Evolutionary conservation across 805 yeast genomes (phyloP).

Genomic region (Ogataea thermomethanolica): DNA sequence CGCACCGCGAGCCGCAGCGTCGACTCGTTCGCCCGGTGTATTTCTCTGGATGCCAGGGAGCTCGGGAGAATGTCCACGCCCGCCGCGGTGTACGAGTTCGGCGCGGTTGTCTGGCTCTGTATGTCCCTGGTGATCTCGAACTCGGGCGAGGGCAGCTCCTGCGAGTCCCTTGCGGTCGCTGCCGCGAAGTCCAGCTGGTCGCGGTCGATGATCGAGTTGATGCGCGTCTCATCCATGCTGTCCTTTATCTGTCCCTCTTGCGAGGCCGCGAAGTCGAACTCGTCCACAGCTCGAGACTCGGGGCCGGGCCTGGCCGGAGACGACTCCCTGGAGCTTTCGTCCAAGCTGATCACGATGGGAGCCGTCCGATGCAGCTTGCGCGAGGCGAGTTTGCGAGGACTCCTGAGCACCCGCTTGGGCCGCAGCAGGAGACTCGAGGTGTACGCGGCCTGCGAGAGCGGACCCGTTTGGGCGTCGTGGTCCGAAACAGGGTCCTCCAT

Average conservation of each 20-base stretch:
- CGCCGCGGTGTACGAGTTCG: not conserved
- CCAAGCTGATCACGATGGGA: slow-evolving; percentile 4
- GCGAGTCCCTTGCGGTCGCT: not conserved
- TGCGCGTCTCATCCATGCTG: slow-evolving; percentile 7
- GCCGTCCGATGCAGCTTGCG: not conserved
- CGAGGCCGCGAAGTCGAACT: slow-evolving; percentile 9
- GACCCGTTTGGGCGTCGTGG: not conserved
- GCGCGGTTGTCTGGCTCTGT: slow-evolving; percentile 1
- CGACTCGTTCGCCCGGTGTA: slow-evolving; percentile 6
- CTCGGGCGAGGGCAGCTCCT: slow-evolving; percentile 13
- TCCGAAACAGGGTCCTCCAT: slow-evolving; percentile 1
- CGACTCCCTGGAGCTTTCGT: slow-evolving; percentile 28
- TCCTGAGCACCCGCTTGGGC: not conserved
- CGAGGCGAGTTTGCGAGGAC: slow-evolving; percentile 2
- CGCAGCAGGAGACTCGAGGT: slow-evolving; percentile 4
- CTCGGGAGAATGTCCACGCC: not conserved
- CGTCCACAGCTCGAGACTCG: slow-evolving; percentile 31
- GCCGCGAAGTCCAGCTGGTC: not conserved
- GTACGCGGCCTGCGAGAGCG: slow-evolving; percentile 11
- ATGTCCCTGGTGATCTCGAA: slow-evolving; percentile 12
- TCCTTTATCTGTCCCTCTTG: slow-evolving; percentile 4
- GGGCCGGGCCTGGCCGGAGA: slow-evolving; percentile 29
- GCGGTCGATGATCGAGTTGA: not conserved
- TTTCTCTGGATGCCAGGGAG: not conserved
- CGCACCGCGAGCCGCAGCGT: not conserved